Evolutionary conservation across 2,329 filamentous ascomycete genomes (phyloP).

Genomic region (Sphaerulina vaccinii): DNA sequence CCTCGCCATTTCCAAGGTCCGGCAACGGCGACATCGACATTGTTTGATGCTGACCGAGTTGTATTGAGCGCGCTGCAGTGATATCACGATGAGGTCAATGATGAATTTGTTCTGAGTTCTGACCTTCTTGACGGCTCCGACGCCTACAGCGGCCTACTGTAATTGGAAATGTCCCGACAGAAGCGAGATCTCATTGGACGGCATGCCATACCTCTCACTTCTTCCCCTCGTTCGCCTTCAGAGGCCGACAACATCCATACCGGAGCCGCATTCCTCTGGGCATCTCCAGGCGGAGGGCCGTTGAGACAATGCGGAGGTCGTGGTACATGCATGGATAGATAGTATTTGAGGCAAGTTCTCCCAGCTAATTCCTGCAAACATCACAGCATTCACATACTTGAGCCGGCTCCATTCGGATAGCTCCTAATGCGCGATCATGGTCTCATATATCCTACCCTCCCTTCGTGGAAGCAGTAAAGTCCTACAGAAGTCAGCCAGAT

Average conservation of each 20-base stretch:
- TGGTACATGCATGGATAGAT: too few relatives aligned
- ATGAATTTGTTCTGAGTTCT: too few relatives aligned
- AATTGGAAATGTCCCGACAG: not conserved
- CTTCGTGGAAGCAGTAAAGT: slow-evolving; percentile 14
- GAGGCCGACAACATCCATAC: not conserved
- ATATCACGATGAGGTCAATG: too few relatives aligned
- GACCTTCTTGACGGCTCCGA: too few relatives aligned
- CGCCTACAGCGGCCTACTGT: too few relatives aligned
- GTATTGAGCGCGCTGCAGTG: too few relatives aligned
- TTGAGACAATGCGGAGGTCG: not conserved
- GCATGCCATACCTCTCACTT: not conserved
- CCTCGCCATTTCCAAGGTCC: too few relatives aligned
- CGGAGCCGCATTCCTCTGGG: not conserved
- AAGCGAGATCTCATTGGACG: not conserved
- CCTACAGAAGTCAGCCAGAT: not conserved
- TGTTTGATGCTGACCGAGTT: too few relatives aligned
- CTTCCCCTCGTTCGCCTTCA: not conserved
- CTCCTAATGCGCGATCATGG: slow-evolving; percentile 7
- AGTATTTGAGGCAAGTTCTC: too few relatives aligned
- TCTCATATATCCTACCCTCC: slow-evolving; percentile 4
- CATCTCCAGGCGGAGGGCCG: not conserved
- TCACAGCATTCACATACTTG: not conserved
- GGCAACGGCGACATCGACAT: too few relatives aligned
- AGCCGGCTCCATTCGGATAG: not conserved
- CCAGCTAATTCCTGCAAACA: not conserved